Evolutionary conservation across 2,329 filamentous ascomycete species (phyloP).

Genomic region (Thielaviopsis euricoi): DNA sequence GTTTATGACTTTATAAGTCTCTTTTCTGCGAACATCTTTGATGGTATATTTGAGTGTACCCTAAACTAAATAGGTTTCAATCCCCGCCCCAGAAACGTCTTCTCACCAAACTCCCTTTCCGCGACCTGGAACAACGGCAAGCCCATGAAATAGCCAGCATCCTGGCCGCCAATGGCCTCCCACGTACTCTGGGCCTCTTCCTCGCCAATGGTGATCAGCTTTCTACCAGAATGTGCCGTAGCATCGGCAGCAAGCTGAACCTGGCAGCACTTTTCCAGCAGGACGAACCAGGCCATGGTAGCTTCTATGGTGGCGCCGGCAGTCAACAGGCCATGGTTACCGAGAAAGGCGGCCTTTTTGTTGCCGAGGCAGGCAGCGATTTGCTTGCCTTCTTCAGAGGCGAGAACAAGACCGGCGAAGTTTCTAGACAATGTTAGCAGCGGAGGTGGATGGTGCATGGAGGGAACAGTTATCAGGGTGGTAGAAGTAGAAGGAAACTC

Average conservation of each 20-base stretch:
- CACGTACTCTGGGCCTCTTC: constrained; percentile 53
- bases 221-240: constrained; percentile 41
- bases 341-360: constrained; percentile 28
- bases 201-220: constrained; percentile 50
- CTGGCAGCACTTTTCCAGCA: constrained; percentile 31
- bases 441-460: too few relatives aligned
- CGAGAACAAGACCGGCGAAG: constrained; percentile 36
- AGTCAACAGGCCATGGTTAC: constrained; percentile 37
- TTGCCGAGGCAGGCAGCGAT: constrained; percentile 25
- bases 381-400: constrained; percentile 30
- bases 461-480: not conserved
- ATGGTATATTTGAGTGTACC: too few relatives aligned
- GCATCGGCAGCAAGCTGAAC: constrained; percentile 38
- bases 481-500: not conserved
- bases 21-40: too few relatives aligned
- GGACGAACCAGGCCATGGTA: constrained; percentile 37
- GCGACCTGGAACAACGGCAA: constrained; percentile 11
- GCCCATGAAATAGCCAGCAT: constrained; percentile 51
- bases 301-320: constrained; percentile 32
- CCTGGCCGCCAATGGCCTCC: constrained; percentile 43
- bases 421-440: constrained; percentile 16
- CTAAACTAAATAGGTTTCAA: too few relatives aligned
- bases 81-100: too few relatives aligned
- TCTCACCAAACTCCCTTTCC: not conserved
- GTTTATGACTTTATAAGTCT: too few relatives aligned